Base-by-base conservation (phyloP, 352 stramenopile species). In the Phytophthora capsici region DNA sequence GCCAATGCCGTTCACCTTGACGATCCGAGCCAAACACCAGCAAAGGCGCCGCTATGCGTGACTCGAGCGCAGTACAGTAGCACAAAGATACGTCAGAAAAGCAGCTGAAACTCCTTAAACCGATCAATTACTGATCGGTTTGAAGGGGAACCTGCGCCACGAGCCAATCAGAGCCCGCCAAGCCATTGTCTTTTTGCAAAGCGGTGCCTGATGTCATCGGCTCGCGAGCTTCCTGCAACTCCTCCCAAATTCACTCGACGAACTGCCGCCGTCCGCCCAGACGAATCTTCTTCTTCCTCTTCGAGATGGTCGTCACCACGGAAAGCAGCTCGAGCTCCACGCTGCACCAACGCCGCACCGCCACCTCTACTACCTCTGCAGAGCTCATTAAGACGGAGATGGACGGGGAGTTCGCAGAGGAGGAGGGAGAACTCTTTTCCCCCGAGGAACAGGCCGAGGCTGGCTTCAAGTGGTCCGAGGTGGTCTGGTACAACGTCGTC, bases 401-500 rank as follows among this genome's bases (percentile, higher is more conserved):
- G 40, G 65, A 69, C 4, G 40, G 55, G n/a, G 45, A 65, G 25
- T 67, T 77, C 58, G 73, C 70, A 10, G 71, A 86, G 63, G 78
- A 88, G 37, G 77, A 84, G 20, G 54, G 46, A 14, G 65, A 84
- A 46, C 23, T 82, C 10, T 66, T 80, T 41, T 19, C 57, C 25
- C 57, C 69, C 23, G 73, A 83, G 36, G 65, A 82, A 28, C 51
- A 71, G 23, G 32, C 60, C 32, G 75, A 75, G 19, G 32, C 57
- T 34, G 43, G 57, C 17, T 89, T 92, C 70, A 59, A 75, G 57
- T 91, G 79, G 81, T 66, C 58, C 36, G 82, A 94, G 41, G 82
- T 94, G 48, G 86, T 94, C n/a, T 94, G 86, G 86, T 94, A 94
- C 81, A 94, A 94, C 56, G 86, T 93, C 13, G 22, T 82, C 23